Conservation (phyloP, 2,329 filamentous ascomycete genomes). For the Penicillium sumatraense region DNA sequence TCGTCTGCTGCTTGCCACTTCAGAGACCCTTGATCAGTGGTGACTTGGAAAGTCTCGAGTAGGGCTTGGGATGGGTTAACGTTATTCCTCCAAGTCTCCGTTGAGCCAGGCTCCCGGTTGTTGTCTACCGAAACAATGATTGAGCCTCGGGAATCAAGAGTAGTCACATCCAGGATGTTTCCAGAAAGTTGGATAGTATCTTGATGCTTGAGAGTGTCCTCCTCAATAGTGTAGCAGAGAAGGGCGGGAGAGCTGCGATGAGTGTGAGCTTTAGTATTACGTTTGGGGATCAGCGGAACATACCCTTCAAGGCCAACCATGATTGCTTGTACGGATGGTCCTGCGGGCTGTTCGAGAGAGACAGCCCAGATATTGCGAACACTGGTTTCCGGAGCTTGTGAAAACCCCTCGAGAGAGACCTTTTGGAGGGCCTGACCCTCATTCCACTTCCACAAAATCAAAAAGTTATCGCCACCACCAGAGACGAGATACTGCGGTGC, state of each 20-base stretch:
- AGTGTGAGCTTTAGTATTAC: constrained; percentile 38
- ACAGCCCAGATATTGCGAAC: constrained; percentile 58
- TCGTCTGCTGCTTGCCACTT: constrained; percentile 29
- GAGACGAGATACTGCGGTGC: constrained; percentile 72
- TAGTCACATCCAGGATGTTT: constrained; percentile 66
- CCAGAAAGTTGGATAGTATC: constrained; percentile 63
- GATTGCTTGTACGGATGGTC: constrained; percentile 33
- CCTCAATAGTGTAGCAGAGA: constrained; percentile 66
- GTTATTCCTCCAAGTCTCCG: constrained; percentile 40
- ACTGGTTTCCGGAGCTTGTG: constrained; percentile 40
- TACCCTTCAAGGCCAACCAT: constrained; percentile 66
- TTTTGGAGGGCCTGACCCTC: constrained; percentile 40
- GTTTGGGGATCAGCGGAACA: constrained; percentile 25
- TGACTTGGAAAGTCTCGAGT: constrained; percentile 37
- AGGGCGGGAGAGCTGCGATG: constrained; percentile 67
- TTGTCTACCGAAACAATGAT: constrained; percentile 60
- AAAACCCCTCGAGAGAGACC: constrained; percentile 29
- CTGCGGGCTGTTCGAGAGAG: constrained; percentile 27
- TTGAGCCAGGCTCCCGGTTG: constrained; percentile 57
- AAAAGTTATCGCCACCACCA: constrained; percentile 79
- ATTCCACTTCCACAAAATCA: constrained; percentile 85
- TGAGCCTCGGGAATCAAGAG: constrained; percentile 31
- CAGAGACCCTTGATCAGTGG: constrained; percentile 23
- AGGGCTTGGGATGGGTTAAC: constrained; percentile 25
- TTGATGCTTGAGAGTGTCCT: constrained; percentile 56